A percentile compares a stretch with the other conserved stretches of the same genome.
Conservation (phyloP, 495 filamentous ascomycete genomes). For the Talaromyces proteolyticus region DNA sequence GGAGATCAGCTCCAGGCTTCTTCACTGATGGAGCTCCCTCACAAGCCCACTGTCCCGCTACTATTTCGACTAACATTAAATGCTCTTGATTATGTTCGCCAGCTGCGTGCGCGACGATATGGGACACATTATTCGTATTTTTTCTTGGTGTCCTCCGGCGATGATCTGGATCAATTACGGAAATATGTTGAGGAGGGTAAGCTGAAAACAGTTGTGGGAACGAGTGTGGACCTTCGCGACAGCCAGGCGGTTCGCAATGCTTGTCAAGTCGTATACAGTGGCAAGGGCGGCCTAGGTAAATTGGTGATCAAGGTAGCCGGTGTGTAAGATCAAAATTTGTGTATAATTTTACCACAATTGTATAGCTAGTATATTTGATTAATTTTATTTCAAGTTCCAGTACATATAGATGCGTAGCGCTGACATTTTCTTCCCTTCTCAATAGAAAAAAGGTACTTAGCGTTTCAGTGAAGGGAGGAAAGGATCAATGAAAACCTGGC, state of each 20-base stretch:
- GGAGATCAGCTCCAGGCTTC: conserved; percentile 20
- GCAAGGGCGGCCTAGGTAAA: conserved; percentile 52
- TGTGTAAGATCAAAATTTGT: conserved; percentile 1
- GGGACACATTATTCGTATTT: conserved; percentile 32
- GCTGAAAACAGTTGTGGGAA: conserved; percentile 38
- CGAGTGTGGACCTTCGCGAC: conserved; percentile 35
- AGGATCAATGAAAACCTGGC: background rate
- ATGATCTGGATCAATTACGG: conserved; percentile 35
- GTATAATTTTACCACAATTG: background rate
- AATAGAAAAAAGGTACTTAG: background rate
- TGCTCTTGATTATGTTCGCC: conserved; percentile 27
- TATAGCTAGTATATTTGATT: background rate
- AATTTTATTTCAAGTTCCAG: background rate
- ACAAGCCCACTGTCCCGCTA: conserved; percentile 22
- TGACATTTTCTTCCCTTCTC: background rate
- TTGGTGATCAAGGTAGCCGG: conserved; percentile 40
- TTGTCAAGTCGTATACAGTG: conserved; percentile 38
- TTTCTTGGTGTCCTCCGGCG: conserved; percentile 27
- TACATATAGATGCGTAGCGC: background rate
- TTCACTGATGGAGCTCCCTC: conserved; percentile 20
- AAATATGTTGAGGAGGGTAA: conserved; percentile 38
- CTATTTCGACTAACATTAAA: conserved; percentile 23
- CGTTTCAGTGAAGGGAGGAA: background rate
- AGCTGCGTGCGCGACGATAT: conserved; percentile 21
- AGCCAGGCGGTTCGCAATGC: conserved; percentile 35